Conservation (phyloP, 2,329 filamentous ascomycete species). For the Fusarium burgessii region DNA sequence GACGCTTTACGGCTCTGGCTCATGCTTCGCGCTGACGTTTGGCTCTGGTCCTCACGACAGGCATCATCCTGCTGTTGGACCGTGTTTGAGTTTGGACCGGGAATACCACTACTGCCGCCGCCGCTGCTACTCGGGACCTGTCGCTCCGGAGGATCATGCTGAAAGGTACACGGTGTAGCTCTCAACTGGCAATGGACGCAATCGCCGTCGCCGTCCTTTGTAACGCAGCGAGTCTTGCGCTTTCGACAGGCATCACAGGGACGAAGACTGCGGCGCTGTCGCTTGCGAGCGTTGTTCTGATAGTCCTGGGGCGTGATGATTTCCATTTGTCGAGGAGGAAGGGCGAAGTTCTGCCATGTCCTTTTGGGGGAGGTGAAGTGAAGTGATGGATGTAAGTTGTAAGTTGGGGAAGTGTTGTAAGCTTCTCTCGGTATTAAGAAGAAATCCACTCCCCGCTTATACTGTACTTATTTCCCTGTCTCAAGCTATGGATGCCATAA, state of each 20-base stretch:
- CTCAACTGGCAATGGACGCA: slow-evolving; percentile 48
- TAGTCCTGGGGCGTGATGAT: slow-evolving; percentile 51
- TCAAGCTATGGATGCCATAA: slow-evolving; percentile 8
- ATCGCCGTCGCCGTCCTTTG: slow-evolving; percentile 45
- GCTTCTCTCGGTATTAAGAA: slow-evolving; percentile 4
- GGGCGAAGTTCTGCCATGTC: slow-evolving; percentile 7
- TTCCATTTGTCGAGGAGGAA: slow-evolving; percentile 43
- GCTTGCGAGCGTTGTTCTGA: slow-evolving; percentile 47
- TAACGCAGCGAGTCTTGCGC: slow-evolving; percentile 52
- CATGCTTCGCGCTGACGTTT: slow-evolving; percentile 20
- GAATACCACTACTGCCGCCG: slow-evolving; percentile 21
- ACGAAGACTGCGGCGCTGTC: slow-evolving; percentile 46
- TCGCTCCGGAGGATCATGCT: slow-evolving; percentile 47
- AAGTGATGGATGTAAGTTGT: slow-evolving; percentile 5
- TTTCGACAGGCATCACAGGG: slow-evolving; percentile 52
- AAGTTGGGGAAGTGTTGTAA: not conserved
- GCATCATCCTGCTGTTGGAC: slow-evolving; percentile 35
- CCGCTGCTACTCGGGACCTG: slow-evolving; percentile 31
- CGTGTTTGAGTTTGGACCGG: slow-evolving; percentile 8
- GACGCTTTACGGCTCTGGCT: slow-evolving; percentile 41
- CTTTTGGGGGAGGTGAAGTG: not conserved
- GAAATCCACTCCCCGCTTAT: slow-evolving; percentile 21
- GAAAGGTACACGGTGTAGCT: slow-evolving; percentile 47
- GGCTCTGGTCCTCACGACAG: slow-evolving; percentile 31
- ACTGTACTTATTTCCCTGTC: slow-evolving; percentile 21